phyloP scores from a whole-genome alignment of 1,284 basidiomycete genomes.

The Abortiporus biennis region DNA sequence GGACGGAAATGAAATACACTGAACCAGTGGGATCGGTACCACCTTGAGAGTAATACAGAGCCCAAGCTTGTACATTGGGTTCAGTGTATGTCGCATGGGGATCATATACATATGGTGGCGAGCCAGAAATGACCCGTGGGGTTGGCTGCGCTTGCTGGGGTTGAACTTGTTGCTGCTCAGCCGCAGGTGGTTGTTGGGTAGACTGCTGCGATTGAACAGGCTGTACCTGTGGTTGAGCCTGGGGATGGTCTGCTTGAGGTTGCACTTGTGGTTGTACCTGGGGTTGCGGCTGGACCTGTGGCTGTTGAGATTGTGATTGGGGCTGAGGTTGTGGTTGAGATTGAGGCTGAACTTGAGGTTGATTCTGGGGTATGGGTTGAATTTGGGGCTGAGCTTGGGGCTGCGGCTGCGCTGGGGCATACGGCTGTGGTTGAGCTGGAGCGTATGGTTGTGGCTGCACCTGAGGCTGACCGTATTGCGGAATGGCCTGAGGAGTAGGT shows the following conservation, averaged over 20 bases:
- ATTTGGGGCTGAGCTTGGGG: conserved; percentile 18
- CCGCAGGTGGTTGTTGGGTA: conserved; percentile 17
- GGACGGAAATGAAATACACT: conserved; percentile 71
- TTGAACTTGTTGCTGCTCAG: conserved; percentile 19
- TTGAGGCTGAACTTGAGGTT: conserved; percentile 16
- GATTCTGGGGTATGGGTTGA: conserved; percentile 20
- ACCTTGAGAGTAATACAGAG: conserved; percentile 71
- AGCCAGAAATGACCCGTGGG: too few relatives aligned
- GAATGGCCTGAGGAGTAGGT: not conserved
- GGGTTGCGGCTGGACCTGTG: conserved; percentile 13
- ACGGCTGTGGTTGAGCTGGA: conserved; percentile 14
- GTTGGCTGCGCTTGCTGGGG: conserved; percentile 12
- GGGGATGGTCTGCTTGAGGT: conserved; percentile 17
- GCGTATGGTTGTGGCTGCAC: not conserved
- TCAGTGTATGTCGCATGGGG: conserved; percentile 61
- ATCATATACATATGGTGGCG: conserved; percentile 68
- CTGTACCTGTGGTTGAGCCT: conserved; percentile 15
- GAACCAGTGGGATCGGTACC: conserved; percentile 63
- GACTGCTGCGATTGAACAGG: too few relatives aligned
- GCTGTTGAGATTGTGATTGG: conserved; percentile 18
- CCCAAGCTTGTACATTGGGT: conserved; percentile 75
- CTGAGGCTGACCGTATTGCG: not conserved
- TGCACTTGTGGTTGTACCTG: conserved; percentile 13
- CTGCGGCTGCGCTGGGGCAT: conserved; percentile 16
- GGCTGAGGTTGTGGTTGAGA: conserved; percentile 16